Conservation (phyloP, 192 early-diverging fungal genomes). For the Phycomyces blakesleeanus region DNA sequence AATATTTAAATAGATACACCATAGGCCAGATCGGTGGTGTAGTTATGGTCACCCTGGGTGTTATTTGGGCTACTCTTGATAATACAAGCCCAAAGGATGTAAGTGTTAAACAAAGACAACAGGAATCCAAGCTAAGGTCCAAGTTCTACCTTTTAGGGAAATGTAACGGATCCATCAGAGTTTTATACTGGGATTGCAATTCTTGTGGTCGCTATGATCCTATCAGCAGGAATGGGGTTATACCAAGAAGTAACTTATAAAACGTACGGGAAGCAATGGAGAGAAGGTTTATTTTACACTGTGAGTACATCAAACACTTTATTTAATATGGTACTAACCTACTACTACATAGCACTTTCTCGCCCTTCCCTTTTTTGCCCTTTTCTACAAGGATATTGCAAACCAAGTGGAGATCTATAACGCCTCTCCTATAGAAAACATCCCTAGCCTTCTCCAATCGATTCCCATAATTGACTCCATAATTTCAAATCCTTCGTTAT, state of each 20-base stretch:
- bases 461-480: slow-evolving; percentile 25
- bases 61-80: slow-evolving; percentile 64
- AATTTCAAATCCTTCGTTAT: slow-evolving; percentile 16
- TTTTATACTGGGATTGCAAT: slow-evolving; percentile 57
- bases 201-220: slow-evolving; percentile 64
- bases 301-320: slow-evolving; percentile 26
- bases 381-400: slow-evolving; percentile 68
- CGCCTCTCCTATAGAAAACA: slow-evolving; percentile 43
- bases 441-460: slow-evolving; percentile 17
- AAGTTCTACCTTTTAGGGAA: neutral
- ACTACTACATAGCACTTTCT: slow-evolving; percentile 62
- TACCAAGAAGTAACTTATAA: slow-evolving; percentile 79
- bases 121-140: neutral
- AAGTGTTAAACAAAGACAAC: neutral
- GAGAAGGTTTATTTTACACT: slow-evolving; percentile 86
- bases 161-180: neutral
- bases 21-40: slow-evolving; percentile 56
- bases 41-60: slow-evolving; percentile 71
- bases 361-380: slow-evolving; percentile 74
- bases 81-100: slow-evolving; percentile 9
- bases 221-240: slow-evolving; percentile 79
- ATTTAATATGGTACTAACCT: neutral
- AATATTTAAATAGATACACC: slow-evolving; percentile 40
- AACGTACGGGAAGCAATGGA: slow-evolving; percentile 78
- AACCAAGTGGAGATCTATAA: slow-evolving; percentile 54